Evolutionary conservation across 2,329 filamentous ascomycete genomes (phyloP).

Genomic region (Ophiocordyceps camponoti-floridani): DNA sequence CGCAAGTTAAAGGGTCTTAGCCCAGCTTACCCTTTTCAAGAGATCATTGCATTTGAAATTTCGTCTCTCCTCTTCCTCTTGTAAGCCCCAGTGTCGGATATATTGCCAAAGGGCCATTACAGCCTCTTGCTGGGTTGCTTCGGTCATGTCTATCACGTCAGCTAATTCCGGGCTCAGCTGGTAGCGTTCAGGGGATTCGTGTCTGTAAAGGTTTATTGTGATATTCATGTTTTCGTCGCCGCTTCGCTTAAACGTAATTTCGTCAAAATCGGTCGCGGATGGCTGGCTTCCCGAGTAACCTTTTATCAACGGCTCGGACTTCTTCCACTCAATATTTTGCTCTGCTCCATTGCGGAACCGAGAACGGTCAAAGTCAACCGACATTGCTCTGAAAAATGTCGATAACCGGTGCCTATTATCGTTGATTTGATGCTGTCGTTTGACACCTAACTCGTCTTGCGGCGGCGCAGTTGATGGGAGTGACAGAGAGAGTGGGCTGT

Average conservation of each 20-base stretch:
- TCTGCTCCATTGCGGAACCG: constrained; percentile 36
- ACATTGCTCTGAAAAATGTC: constrained; percentile 68
- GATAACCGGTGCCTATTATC: constrained; percentile 41
- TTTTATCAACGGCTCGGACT: constrained; percentile 42
- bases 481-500: constrained; percentile 25
- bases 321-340: constrained; percentile 68
- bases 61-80: constrained; percentile 89
- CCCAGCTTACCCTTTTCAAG: constrained; percentile 47
- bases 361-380: constrained; percentile 52
- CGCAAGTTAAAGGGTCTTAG: background rate
- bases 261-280: constrained; percentile 66
- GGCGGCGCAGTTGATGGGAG: constrained; percentile 10
- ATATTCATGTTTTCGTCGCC: constrained; percentile 88
- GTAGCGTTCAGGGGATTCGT: constrained; percentile 76
- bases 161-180: constrained; percentile 62
- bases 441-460: constrained; percentile 7
- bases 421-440: constrained; percentile 18
- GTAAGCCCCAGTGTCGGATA: constrained; percentile 65
- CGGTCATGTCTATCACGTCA: constrained; percentile 68
- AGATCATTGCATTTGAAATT: constrained; percentile 80
- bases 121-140: constrained; percentile 74
- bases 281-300: constrained; percentile 22
- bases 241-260: constrained; percentile 76
- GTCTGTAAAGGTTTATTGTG: constrained; percentile 67
- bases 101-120: constrained; percentile 95